phyloP scores from a whole-genome alignment of 2,329 filamentous ascomycete species.

The Orbilia javanica region DNA sequence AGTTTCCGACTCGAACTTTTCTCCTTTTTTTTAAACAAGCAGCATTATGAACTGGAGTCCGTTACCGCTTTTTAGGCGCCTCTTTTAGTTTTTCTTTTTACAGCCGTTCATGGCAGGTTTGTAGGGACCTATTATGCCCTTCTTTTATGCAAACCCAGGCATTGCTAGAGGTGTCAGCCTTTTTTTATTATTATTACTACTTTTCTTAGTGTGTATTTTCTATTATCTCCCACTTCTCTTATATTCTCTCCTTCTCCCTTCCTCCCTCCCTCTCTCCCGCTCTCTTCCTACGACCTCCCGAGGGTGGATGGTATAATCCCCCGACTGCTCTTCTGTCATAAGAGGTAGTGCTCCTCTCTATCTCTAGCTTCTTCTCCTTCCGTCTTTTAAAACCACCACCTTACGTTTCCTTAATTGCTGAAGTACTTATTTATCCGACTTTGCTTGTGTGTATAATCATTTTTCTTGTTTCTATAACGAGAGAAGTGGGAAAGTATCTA shows the following conservation, averaged over 20 bases:
- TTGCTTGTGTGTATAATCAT: background rate
- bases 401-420: background rate
- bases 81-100: slow-evolving; percentile 19
- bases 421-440: too few relatives aligned
- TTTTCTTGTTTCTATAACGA: slow-evolving; percentile 13
- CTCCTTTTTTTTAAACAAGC: slow-evolving; percentile 2
- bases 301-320: background rate
- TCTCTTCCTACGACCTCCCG: background rate
- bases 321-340: background rate
- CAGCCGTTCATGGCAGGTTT: background rate
- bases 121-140: background rate
- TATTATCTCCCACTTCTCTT: background rate
- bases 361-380: background rate
- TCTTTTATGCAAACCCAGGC: slow-evolving; percentile 1
- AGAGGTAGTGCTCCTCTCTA: slow-evolving; percentile 1
- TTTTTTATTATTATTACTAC: slow-evolving; percentile 9
- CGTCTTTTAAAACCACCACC: background rate
- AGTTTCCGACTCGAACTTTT: slow-evolving; percentile 26
- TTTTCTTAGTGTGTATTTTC: background rate
- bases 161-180: slow-evolving; percentile 16
- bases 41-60: slow-evolving; percentile 48
- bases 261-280: background rate
- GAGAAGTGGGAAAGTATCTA: background rate
- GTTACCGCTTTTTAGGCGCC: slow-evolving; percentile 5
- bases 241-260: background rate